phyloP scores from a whole-genome alignment of 208 protist genomes.

The Leishmania turanica region DNA sequence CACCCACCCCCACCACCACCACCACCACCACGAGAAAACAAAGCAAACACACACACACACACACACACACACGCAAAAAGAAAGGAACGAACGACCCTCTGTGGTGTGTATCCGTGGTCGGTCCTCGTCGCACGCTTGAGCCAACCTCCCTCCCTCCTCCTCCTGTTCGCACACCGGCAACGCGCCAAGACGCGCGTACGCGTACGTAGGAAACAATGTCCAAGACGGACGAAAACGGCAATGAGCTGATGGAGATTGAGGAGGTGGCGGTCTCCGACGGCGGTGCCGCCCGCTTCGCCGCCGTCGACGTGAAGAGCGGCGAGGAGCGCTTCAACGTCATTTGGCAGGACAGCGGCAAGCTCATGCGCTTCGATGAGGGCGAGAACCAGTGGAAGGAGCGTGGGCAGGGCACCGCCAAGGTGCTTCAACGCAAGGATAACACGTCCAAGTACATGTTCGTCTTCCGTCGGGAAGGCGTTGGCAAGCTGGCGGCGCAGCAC shows the following conservation, averaged over 20 bases:
- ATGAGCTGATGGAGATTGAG: slow-evolving; percentile 91
- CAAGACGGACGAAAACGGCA: slow-evolving; percentile 50
- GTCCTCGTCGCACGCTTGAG: neutral
- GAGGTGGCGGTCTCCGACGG: slow-evolving; percentile 90
- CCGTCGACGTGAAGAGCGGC: slow-evolving; percentile 83
- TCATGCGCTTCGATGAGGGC: slow-evolving; percentile 92
- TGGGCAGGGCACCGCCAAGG: slow-evolving; percentile 78
- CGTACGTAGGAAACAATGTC: slow-evolving; percentile 33
- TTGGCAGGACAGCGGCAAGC: slow-evolving; percentile 76
- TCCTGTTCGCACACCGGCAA: neutral
- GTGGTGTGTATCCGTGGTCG: too few relatives aligned
- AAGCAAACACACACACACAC: too few relatives aligned
- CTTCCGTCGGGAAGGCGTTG: slow-evolving; percentile 87
- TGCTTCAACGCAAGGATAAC: slow-evolving; percentile 80
- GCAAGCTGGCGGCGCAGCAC: slow-evolving; percentile 88
- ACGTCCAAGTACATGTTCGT: slow-evolving; percentile 76
- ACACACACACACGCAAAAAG: too few relatives aligned
- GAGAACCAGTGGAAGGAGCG: slow-evolving; percentile 95
- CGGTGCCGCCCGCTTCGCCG: slow-evolving; percentile 74
- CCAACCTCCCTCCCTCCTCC: neutral
- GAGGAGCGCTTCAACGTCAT: slow-evolving; percentile 83
- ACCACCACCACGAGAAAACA: too few relatives aligned
- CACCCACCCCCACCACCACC: too few relatives aligned
- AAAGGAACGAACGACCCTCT: too few relatives aligned
- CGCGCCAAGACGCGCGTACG: neutral